Evolutionary conservation across 371 early-diverging fungal species (phyloP).

Genomic region (Enterocytospora artemiae): DNA sequence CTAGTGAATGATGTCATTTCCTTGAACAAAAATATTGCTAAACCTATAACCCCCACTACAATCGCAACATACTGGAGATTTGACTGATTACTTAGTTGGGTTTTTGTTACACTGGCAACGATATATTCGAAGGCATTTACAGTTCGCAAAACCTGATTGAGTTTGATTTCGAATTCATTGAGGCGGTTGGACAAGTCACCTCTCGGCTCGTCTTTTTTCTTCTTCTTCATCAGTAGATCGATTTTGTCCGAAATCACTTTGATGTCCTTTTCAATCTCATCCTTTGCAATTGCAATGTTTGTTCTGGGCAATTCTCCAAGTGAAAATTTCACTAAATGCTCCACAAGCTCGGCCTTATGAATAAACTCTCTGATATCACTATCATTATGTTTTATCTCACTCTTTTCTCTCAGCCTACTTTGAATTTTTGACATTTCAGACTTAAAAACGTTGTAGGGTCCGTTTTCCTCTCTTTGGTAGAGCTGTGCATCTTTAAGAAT

Average conservation of each 20-base stretch:
- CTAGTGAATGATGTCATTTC: too few species aligned
- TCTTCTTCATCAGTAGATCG: conserved; percentile 11
- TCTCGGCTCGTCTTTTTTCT: neutral
- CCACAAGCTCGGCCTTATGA: conserved; percentile 40
- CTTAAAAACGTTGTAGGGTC: conserved; percentile 38
- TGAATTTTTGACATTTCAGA: conserved; percentile 20
- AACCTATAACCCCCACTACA: neutral
- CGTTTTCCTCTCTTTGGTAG: conserved; percentile 47
- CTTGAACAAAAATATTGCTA: neutral
- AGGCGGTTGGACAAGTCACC: conserved; percentile 8
- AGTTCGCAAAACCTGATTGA: conserved; percentile 16
- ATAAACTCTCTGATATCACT: conserved; percentile 54
- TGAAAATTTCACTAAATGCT: conserved; percentile 38
- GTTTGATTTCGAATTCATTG: conserved; percentile 22
- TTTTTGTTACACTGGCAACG: neutral
- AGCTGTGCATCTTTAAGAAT: conserved; percentile 36
- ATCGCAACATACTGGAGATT: neutral
- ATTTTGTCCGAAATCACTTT: conserved; percentile 36
- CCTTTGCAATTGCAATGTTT: conserved; percentile 32
- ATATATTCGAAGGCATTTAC: neutral
- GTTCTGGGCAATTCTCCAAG: conserved; percentile 50
- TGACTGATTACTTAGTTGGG: neutral
- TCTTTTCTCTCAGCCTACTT: neutral
- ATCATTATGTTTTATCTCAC: conserved; percentile 23
- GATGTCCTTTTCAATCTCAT: conserved; percentile 34